Evolutionary conservation across 345 rosid species (phyloP).

Genomic region (Cardiospermum halicacabum): DNA sequence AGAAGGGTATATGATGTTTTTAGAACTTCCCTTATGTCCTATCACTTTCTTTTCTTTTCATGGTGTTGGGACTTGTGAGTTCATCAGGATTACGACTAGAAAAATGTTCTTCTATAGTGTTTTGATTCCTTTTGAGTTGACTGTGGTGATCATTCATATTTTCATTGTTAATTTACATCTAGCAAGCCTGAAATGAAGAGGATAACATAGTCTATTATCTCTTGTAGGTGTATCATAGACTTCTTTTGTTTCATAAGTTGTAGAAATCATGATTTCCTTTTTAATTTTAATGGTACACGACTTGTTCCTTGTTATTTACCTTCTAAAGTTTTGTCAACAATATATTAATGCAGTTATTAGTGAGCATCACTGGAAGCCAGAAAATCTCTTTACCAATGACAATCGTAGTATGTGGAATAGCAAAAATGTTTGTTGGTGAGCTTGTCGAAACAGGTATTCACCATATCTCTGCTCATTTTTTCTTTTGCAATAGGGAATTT

Average conservation of each 20-base stretch:
- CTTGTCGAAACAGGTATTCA: conserved; percentile 79
- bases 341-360: conserved; percentile 55
- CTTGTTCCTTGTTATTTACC: conserved; percentile 2
- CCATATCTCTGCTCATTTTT: not conserved
- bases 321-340: not conserved
- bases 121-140: not conserved
- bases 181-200: not conserved
- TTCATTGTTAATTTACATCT: not conserved
- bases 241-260: not conserved
- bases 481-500: not conserved
- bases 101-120: not conserved
- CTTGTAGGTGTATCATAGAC: not conserved
- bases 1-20: conserved; percentile 51
- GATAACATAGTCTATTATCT: not conserved
- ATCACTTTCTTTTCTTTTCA: not conserved
- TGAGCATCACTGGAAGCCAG: conserved; percentile 77
- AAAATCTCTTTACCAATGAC: conserved; percentile 76
- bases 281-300: not conserved
- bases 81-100: not conserved
- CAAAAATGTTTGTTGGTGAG: conserved; percentile 99
- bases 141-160: not conserved
- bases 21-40: not conserved
- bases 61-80: not conserved
- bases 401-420: conserved; percentile 83
- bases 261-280: not conserved